Base-by-base conservation (phyloP, 2,329 filamentous ascomycete genomes). In the Penicillium sp. region DNA sequence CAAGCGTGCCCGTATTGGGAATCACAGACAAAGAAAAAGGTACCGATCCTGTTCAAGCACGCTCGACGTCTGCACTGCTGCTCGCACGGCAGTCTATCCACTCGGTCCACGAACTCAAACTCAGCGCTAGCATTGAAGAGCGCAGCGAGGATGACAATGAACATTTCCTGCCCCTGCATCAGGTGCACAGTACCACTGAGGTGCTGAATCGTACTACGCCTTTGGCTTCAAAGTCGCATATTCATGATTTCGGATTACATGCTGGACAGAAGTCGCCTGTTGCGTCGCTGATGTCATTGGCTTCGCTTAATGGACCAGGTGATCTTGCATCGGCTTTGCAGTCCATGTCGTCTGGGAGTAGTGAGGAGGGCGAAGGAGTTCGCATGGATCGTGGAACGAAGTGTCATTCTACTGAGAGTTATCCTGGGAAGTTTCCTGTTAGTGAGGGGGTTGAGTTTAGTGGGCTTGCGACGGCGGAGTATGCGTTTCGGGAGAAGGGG, bases 371-470 rank as follows among this genome's bases (percentile, higher is more conserved):
- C 1, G n/a, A 21, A 7, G 48, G 35, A 2, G 14, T 52, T 6
- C 52, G 47, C 14, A 31, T 56, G 35, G 50, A 48, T 44, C 33
- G 27, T 11, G 35, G 53, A 19, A 39, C 48, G 8, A 62, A 62
- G 21, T 54, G 55, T 25, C 60, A 58, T 21, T 72, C 69, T 14
- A 63, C 64, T 6, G 69, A 71, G 51, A 73, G 68, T 50, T 73
- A 65, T 54, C 71, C 70, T 0, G 71, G 71, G 2, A 63, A 64
- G 33, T 74, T 72, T 45, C 71, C 71, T 21, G 65, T 72, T 5
- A 74, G 71, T 35, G 70, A 72, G 53, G 57, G 63, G 1, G 16
- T 68, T 59, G 67, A 69, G 26, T 62, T 56, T 53, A 67, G 64
- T 50, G 63, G 58, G 7, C 49, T 72, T 60, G 71, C 68, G 4